Conservation (phyloP, 2,329 filamentous ascomycete genomes). For the Xylaria sp. region DNA sequence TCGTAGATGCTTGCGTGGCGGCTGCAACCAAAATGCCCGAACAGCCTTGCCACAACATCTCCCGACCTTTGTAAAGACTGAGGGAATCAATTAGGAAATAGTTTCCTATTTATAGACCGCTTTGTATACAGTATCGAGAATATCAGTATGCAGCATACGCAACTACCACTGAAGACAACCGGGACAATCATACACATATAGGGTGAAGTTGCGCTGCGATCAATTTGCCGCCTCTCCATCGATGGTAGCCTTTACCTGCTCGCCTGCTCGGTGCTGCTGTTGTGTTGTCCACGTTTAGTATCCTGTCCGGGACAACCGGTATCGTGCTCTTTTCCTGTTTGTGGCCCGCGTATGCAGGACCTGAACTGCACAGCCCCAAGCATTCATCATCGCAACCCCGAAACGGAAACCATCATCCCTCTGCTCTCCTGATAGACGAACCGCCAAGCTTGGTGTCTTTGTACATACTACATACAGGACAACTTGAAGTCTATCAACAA, state of each 20-base stretch:
- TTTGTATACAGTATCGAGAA: neutral
- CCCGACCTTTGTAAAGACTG: neutral
- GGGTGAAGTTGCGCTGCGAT: neutral
- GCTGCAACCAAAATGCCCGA: neutral
- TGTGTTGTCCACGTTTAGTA: neutral
- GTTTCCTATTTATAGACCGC: neutral
- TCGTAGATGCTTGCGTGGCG: neutral
- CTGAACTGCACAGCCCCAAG: constrained; percentile 36
- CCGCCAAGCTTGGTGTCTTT: constrained; percentile 1
- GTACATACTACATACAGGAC: neutral
- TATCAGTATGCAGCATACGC: neutral
- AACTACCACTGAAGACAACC: neutral
- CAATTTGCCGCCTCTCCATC: neutral
- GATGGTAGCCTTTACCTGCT: neutral
- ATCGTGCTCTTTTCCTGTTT: constrained; percentile 8
- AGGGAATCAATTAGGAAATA: neutral
- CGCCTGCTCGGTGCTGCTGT: neutral
- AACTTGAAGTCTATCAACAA: neutral
- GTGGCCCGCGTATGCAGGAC: constrained; percentile 21
- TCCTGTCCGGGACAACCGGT: constrained; percentile 5
- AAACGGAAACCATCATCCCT: constrained; percentile 31
- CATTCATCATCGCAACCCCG: constrained; percentile 36
- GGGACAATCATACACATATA: neutral
- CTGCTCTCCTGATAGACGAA: neutral
- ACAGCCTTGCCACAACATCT: neutral